Evolutionary conservation across 106 monocot genomes (phyloP), one percentile per base, ranked within the genome.

Genomic region (Alisma plantagoaquatica): DNA sequence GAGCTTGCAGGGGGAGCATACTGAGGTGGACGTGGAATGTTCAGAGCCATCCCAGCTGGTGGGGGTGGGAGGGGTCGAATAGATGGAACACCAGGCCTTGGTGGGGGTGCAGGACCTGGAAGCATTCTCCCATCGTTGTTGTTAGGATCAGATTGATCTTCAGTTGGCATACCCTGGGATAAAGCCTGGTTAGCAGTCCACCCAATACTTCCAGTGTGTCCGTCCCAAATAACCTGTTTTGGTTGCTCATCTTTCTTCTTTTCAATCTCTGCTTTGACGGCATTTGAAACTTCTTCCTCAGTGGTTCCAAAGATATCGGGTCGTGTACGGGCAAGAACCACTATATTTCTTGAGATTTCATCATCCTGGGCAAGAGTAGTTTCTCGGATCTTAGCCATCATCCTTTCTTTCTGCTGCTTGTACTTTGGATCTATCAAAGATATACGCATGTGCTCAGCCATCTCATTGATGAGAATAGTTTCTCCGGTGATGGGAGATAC

Each of bases 281-380:
- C 89, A 74, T 89, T 89, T 1, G 96, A 89, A 1, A 98, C 96
- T 49, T 89, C 96, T 61, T 98, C 96, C 63, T 89, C 96, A 3
- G 96, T 98, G 6, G 96, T 98, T 4, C 96, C 96, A 59, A 98
- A 98, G 20, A 98, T 98, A 77, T 98, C 96, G 12, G 96, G 96
- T 4, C 96, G 74, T 5, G 96, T 98, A 18, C 84, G 59, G 1
- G 96, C 96, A 62, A 98, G 96, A 10, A 88, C 96, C 14, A 89
- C 96, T 54, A 98, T 98, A 43, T 98, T 98, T 38, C 81, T 67
- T 3, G 96, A 98, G 22, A 98, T 98, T 66, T 98, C 96, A 57
- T 98, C 89, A 51, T 98, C 96, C 16, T 84, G 77, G 7, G 96
- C 96, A 56, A 85, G 78, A 6, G 96, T 98, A 0, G 96, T 98